Evolutionary conservation across 192 early-diverging fungal genomes (phyloP).

Genomic region (Coemansia sp.): DNA sequence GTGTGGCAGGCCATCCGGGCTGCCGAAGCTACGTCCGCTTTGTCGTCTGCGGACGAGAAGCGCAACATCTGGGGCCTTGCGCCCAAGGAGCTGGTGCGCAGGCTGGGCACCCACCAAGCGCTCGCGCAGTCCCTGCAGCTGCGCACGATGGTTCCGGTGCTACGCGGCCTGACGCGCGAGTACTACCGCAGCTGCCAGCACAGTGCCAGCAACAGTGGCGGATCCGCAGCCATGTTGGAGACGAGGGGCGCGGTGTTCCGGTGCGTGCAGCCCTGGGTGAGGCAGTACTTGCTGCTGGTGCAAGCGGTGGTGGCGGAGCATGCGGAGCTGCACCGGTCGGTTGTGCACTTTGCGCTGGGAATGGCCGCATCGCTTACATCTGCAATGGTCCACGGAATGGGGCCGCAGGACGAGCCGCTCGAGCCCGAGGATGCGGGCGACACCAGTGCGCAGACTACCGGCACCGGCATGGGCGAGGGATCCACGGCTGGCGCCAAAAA

Average conservation of each 20-base stretch:
- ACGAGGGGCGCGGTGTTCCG: not conserved
- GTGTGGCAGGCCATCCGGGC: conserved; percentile 41
- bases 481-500: conserved; percentile 85
- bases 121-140: conserved; percentile 29
- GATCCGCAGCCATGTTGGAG: not conserved
- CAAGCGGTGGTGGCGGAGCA: conserved; percentile 61
- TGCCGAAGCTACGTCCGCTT: conserved; percentile 29
- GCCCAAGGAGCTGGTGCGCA: conserved; percentile 42
- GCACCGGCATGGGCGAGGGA: conserved; percentile 92
- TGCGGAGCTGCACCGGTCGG: conserved; percentile 64
- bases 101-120: conserved; percentile 28
- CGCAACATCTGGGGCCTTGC: conserved; percentile 34
- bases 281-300: conserved; percentile 46
- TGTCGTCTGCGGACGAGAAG: not conserved
- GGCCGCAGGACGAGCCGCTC: conserved; percentile 72
- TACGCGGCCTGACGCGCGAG: conserved; percentile 13
- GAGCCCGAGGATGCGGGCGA: conserved; percentile 50
- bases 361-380: conserved; percentile 28
- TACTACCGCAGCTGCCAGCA: not conserved
- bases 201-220: not conserved
- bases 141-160: conserved; percentile 20
- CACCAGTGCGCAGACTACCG: conserved; percentile 31
- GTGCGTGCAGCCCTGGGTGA: conserved; percentile 41
- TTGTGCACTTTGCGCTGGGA: conserved; percentile 65
- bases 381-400: conserved; percentile 84